Evolutionary conservation across 176 grass and related monocot genomes (phyloP), one percentile per base, ranked within the genome.

Genomic region (Panicum miliaceum): DNA sequence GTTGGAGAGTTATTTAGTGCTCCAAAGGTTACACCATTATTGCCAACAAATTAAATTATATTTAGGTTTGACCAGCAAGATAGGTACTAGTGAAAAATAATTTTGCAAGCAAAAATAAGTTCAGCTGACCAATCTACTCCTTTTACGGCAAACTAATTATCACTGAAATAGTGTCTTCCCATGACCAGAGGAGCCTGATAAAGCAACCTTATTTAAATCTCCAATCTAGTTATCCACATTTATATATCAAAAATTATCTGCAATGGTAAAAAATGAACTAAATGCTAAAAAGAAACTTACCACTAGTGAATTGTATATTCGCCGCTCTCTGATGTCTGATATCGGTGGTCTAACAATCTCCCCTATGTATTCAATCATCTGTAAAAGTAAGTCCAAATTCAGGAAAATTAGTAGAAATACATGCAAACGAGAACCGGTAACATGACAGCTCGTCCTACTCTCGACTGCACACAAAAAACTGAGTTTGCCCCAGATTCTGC

Each of bases 281-380:
- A 37, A 82, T 67, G 60, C 29, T 34, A 60, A 88, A 62, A 8
- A 65, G 15, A 82, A 68, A 84, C 90, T 87, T 89, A 96, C 96
- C 87, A 99, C 96, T 79, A 99, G 82, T 15, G 91, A 96, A 72
- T 99, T 96, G 86, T 99, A 99, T 82, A 88, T 94, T 22, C 81
- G 74, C 32, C 84, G 85, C 80, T 99, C 96, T 80, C 96, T 92
- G 80, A 92, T 92, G 84, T 99, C 96, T 54, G 96, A 94, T 85
- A 99, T 90, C 18, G 90, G 82, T 81, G 96, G 96, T 86, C 96
- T 89, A 85, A 99, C 96, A 3, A 99, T 86, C 89, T 99, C 96
- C 32, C 96, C 96, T 70, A 94, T 94, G 71, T 99, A 99, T 81
- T 99, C 96, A 46, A 99, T 92, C 81, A 99, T 90, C 96, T 99